These are phyloP conservation scores for Plasmopara viticola DNA, from an alignment of 352 stramenopile species.

Conservation along the genomic window DNA sequence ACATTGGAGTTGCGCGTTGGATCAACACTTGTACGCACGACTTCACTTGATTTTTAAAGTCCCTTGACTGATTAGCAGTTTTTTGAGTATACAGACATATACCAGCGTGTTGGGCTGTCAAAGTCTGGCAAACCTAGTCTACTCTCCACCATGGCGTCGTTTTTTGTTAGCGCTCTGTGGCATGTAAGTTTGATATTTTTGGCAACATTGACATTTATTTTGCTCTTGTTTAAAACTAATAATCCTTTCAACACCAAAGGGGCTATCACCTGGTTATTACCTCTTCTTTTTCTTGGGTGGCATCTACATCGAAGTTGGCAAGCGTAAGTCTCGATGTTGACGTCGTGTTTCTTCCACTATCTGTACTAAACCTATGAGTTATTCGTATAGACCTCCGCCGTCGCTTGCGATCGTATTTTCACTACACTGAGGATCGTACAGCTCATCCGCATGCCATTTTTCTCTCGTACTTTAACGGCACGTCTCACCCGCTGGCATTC, in stretches of 20 bases:
- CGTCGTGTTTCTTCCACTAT: background rate
- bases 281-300: constrained; percentile 82
- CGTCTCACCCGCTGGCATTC: constrained; percentile 66
- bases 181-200: constrained; percentile 40
- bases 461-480: constrained; percentile 69
- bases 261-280: constrained; percentile 83
- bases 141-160: constrained; percentile 68
- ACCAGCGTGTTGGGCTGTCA: constrained; percentile 74
- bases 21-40: constrained; percentile 71
- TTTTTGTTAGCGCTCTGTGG: constrained; percentile 82
- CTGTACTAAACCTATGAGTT: background rate
- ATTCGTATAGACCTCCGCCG: constrained; percentile 52
- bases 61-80: too few species aligned
- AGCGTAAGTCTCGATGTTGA: constrained; percentile 34
- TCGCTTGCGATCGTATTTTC: constrained; percentile 67
- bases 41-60: background rate
- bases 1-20: constrained; percentile 80
- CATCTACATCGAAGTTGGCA: constrained; percentile 84
- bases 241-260: constrained; percentile 23
- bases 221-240: too few species aligned
- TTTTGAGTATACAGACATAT: constrained; percentile 9
- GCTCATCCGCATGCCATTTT: constrained; percentile 77
- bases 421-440: constrained; percentile 80
- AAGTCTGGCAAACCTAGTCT: constrained; percentile 71
- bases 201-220: too few species aligned